Percentiles rank a stretch among this genome's conserved stretches.
These are phyloP conservation scores for Lepidium africanum DNA, from an alignment of 345 rosid genomes.

Conservation along the genomic window DNA sequence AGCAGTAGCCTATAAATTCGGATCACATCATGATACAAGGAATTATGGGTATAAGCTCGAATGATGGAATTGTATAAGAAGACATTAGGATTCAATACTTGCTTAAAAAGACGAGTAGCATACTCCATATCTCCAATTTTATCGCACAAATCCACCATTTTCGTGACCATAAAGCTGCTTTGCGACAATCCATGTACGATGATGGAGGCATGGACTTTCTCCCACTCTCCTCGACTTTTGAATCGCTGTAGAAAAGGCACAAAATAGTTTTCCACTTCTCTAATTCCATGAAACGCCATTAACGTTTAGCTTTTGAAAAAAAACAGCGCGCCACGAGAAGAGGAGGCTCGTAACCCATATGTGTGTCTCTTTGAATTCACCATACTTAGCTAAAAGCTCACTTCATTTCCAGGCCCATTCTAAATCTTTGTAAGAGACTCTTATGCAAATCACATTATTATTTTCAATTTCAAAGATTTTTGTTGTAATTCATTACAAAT, in stretches of 20 bases:
- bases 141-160: conserved; percentile 47
- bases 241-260: conserved; percentile 36
- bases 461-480: not conserved
- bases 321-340: not conserved
- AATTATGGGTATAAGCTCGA: conserved; percentile 39
- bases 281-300: conserved; percentile 21
- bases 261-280: conserved; percentile 39
- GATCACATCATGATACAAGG: conserved; percentile 22
- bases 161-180: conserved; percentile 45
- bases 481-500: not conserved
- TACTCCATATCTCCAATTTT: conserved; percentile 33
- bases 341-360: not conserved
- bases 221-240: conserved; percentile 26
- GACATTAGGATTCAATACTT: conserved; percentile 35
- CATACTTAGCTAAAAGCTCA: not conserved
- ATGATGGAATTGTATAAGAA: conserved; percentile 50
- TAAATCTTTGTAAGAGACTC: not conserved
- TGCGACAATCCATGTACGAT: conserved; percentile 36
- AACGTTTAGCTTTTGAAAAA: not conserved
- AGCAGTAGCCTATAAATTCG: conserved; percentile 35
- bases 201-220: conserved; percentile 37
- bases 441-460: not conserved
- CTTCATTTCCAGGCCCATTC: not conserved
- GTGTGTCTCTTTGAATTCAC: not conserved
- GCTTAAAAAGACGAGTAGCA: conserved; percentile 35